Percentiles rank a stretch among this genome's conserved stretches.
These are phyloP conservation scores for Filobasidium uniguttulatum DNA, from an alignment of 1,284 basidiomycete genomes.

Conservation along the genomic window DNA sequence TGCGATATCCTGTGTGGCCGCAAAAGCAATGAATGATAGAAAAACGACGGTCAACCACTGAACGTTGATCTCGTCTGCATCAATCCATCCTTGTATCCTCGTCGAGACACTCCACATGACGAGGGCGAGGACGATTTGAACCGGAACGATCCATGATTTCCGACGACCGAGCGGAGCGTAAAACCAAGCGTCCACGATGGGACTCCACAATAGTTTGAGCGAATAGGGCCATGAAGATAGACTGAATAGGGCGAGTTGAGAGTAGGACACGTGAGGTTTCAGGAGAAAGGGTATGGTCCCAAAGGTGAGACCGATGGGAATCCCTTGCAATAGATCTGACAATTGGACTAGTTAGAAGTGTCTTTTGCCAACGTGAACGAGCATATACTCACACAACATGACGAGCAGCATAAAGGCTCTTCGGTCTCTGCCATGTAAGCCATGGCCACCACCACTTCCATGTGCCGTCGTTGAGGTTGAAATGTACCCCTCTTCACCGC, in stretches of 20 bases:
- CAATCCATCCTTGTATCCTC: conserved; percentile 64
- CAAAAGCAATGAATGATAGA: conserved; percentile 80
- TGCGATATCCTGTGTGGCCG: conserved; percentile 97
- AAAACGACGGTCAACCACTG: conserved; percentile 71
- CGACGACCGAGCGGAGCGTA: conserved; percentile 63
- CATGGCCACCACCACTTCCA: no score
- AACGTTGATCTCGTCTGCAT: conserved; percentile 67
- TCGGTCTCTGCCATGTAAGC: conserved; percentile 46
- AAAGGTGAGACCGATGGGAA: conserved; percentile 60
- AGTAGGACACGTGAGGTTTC: conserved; percentile 87
- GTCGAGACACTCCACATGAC: conserved; percentile 78
- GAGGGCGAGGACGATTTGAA: conserved; percentile 78
- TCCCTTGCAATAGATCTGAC: conserved; percentile 80
- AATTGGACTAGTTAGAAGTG: conserved; percentile 2
- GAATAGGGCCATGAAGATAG: conserved; percentile 94
- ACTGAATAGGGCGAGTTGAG: conserved; percentile 88
- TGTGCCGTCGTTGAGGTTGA: no score
- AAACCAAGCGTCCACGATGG: conserved; percentile 88
- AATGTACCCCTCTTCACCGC: no score
- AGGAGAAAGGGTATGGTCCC: conserved; percentile 95
- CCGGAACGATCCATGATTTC: conserved; percentile 98
- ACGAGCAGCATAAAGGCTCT: conserved; percentile 74
- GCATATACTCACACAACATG: conserved; percentile 58
- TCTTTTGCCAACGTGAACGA: not conserved
- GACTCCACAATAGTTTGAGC: conserved; percentile 93